phyloP scores from a whole-genome alignment of 2,329 filamentous ascomycete genomes.

The Cladophialophora carrionii region DNA sequence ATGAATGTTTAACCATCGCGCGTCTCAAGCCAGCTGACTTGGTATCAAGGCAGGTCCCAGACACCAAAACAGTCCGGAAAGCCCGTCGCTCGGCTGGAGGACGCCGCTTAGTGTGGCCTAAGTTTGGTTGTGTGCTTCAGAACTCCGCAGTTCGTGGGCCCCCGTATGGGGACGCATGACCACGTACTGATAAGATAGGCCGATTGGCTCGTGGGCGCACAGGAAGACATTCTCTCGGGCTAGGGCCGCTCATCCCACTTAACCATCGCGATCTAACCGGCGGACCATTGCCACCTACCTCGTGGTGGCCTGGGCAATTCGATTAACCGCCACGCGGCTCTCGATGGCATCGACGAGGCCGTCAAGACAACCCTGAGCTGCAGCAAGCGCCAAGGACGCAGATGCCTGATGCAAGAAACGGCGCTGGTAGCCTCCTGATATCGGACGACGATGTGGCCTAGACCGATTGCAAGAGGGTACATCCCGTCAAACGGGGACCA shows the following conservation, averaged over 20 bases:
- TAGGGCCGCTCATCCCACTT: conserved; percentile 4
- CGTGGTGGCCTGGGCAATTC: conserved; percentile 11
- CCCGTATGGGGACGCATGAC: not conserved
- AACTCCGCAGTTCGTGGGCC: conserved; percentile 1
- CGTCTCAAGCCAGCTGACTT: conserved; percentile 1
- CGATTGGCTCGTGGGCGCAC: conserved; percentile 2
- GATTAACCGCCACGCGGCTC: conserved; percentile 12
- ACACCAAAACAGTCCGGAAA: not conserved
- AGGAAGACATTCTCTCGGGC: conserved; percentile 7
- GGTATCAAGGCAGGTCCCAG: not conserved
- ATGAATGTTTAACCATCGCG: conserved; percentile 2
- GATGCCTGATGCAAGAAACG: not conserved
- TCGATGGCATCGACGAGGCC: conserved; percentile 4
- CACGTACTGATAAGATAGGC: not conserved
- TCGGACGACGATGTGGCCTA: not conserved
- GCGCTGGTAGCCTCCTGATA: not conserved
- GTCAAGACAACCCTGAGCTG: not conserved
- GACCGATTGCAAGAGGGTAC: not conserved
- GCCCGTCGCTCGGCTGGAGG: not conserved
- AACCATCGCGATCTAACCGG: conserved; percentile 8
- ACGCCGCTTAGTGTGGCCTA: conserved; percentile 3
- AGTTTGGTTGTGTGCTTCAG: conserved; percentile 2
- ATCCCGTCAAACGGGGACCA: not conserved
- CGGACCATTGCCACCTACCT: conserved; percentile 7
- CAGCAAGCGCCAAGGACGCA: not conserved